Evolutionary conservation across 768 basidiomycete genomes (phyloP).

Genomic region (Rhodotorula diobovata): DNA sequence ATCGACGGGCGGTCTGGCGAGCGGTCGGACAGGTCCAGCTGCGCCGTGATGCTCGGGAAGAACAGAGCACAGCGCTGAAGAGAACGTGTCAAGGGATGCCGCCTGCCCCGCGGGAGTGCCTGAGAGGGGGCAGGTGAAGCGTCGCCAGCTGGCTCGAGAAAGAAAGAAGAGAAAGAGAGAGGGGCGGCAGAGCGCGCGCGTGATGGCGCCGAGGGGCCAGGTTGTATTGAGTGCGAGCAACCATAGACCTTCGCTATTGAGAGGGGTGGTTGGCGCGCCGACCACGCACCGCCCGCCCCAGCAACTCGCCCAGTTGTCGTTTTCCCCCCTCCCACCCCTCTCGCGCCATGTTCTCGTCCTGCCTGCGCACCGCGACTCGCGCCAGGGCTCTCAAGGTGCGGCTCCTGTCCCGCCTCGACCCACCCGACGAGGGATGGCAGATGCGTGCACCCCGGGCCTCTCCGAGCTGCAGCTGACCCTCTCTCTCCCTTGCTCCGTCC

Average conservation of each 20-base stretch:
- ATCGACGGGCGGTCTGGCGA: conserved; percentile 11
- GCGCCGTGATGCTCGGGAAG: not conserved
- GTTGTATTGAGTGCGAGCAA: not conserved
- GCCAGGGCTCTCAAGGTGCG: conserved; percentile 28
- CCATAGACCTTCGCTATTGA: not conserved
- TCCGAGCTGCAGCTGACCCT: conserved; percentile 4
- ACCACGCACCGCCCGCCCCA: too few species aligned
- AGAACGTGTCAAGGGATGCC: conserved; percentile 28
- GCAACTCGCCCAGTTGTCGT: too few species aligned
- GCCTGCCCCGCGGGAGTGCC: not conserved
- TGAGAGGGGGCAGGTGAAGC: conserved; percentile 9
- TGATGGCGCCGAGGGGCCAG: not conserved
- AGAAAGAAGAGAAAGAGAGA: not conserved
- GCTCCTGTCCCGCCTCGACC: not conserved
- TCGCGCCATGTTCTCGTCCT: conserved; percentile 25
- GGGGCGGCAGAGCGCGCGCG: not conserved
- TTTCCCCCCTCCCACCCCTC: not conserved
- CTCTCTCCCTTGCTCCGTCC: not conserved
- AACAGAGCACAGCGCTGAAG: not conserved
- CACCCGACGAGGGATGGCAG: too few species aligned
- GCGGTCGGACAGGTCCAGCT: not conserved
- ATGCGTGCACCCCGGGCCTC: conserved; percentile 6
- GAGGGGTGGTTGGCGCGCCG: too few species aligned
- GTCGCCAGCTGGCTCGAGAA: conserved; percentile 9
- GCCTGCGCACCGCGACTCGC: conserved; percentile 23